phyloP scores from a whole-genome alignment of 2,329 filamentous ascomycete genomes.

The Rachicladosporium sp. region DNA sequence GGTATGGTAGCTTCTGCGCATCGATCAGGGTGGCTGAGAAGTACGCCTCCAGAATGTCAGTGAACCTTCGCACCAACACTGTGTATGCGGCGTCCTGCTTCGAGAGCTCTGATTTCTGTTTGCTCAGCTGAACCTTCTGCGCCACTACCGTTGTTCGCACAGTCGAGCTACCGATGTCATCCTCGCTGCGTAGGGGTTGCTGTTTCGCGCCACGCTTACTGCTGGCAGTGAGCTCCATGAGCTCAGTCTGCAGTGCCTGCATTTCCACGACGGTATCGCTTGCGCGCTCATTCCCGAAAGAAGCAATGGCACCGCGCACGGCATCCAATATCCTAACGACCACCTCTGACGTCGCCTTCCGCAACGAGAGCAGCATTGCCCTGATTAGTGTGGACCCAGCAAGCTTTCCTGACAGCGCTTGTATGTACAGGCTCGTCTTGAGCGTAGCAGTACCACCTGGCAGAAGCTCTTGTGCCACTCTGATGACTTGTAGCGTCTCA shows the following conservation, averaged over 20 bases:
- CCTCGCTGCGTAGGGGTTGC: constrained; percentile 54
- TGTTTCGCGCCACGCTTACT: constrained; percentile 1
- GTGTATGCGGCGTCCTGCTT: constrained; percentile 61
- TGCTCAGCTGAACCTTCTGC: constrained; percentile 69
- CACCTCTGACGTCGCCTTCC: constrained; percentile 46
- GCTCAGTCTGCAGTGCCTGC: constrained; percentile 5
- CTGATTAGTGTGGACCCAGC: constrained; percentile 38
- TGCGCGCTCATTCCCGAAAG: background rate
- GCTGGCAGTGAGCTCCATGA: constrained; percentile 13
- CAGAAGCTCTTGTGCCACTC: constrained; percentile 25
- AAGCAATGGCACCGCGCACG: constrained; percentile 3
- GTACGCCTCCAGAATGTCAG: constrained; percentile 38
- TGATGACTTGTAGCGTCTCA: constrained; percentile 23
- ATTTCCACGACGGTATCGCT: constrained; percentile 2
- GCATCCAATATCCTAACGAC: constrained; percentile 29
- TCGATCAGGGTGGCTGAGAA: constrained; percentile 35
- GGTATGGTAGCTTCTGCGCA: constrained; percentile 45
- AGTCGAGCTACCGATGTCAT: constrained; percentile 57
- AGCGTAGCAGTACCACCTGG: constrained; percentile 25
- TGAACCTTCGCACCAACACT: constrained; percentile 46
- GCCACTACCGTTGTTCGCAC: constrained; percentile 67
- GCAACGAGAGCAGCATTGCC: constrained; percentile 45
- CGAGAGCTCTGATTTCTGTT: constrained; percentile 58
- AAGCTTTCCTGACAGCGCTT: constrained; percentile 47
- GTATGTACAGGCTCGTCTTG: constrained; percentile 45